Evolutionary conservation across 495 filamentous ascomycete genomes (phyloP).

Genomic region (Xanthoparmelia taractica): DNA sequence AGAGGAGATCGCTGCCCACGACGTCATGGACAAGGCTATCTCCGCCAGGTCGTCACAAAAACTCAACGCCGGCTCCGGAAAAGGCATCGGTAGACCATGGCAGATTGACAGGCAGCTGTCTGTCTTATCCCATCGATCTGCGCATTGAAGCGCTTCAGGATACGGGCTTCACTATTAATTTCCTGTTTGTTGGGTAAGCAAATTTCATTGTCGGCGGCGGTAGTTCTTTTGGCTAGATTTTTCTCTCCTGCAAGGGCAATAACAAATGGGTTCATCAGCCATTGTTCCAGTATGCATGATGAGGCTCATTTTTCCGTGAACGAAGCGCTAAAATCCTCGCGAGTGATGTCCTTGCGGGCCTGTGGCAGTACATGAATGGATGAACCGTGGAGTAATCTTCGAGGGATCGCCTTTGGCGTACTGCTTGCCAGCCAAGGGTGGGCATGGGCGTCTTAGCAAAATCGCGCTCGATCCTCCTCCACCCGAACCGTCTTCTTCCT

Average conservation of each 20-base stretch:
- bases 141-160: not conserved
- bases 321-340: not conserved
- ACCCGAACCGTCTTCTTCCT: not conserved
- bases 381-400: not conserved
- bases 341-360: not conserved
- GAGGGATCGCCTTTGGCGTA: not conserved
- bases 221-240: not conserved
- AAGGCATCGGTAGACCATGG: not conserved
- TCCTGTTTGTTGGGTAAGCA: not conserved
- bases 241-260: not conserved
- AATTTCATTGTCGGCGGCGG: not conserved
- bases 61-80: not conserved
- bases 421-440: accelerated
- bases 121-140: not conserved
- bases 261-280: not conserved
- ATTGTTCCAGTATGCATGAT: not conserved
- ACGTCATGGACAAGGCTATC: not conserved
- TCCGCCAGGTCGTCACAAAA: not conserved
- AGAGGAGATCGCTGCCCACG: not conserved
- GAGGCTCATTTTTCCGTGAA: not conserved
- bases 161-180: not conserved
- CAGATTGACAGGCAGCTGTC: too few species aligned
- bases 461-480: not conserved
- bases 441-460: not conserved
- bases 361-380: not conserved